phyloP scores from a whole-genome alignment of 2,329 filamentous ascomycete genomes.

The Aplosporella prunicola region DNA sequence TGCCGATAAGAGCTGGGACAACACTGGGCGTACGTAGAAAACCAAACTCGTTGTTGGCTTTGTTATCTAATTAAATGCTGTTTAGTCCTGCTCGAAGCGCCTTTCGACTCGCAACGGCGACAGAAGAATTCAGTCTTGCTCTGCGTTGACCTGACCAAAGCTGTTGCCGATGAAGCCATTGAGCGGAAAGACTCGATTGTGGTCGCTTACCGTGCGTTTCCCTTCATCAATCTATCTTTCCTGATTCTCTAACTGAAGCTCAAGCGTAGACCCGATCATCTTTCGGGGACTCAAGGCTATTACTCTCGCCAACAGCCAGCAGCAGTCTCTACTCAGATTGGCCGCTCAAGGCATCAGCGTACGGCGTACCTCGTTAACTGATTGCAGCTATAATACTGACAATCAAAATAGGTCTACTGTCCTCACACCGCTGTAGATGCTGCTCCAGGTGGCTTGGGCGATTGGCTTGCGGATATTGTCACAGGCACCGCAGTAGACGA shows the following conservation, averaged over 20 bases:
- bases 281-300: constrained; percentile 87
- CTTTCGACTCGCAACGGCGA: constrained; percentile 46
- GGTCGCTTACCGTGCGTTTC: constrained; percentile 70
- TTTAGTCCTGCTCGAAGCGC: constrained; percentile 59
- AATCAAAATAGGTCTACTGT: constrained; percentile 55
- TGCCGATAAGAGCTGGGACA: constrained; percentile 88
- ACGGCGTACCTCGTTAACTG: constrained; percentile 11
- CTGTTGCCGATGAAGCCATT: constrained; percentile 86
- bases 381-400: neutral
- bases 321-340: constrained; percentile 71
- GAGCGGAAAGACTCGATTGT: constrained; percentile 65
- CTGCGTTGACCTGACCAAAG: constrained; percentile 82
- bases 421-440: constrained; percentile 94
- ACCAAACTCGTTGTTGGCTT: neutral
- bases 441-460: constrained; percentile 72
- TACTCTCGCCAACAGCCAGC: constrained; percentile 75
- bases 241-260: too few relatives aligned
- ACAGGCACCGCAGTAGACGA: constrained; percentile 42
- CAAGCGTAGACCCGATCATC: constrained; percentile 75
- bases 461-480: constrained; percentile 87
- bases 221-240: too few relatives aligned
- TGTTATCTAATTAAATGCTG: neutral
- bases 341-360: constrained; percentile 78
- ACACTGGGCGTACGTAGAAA: constrained; percentile 62
- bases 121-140: constrained; percentile 63